Evolutionary conservation across 495 filamentous ascomycete genomes (phyloP).

Genomic region (Aspergillus ellipticus): DNA sequence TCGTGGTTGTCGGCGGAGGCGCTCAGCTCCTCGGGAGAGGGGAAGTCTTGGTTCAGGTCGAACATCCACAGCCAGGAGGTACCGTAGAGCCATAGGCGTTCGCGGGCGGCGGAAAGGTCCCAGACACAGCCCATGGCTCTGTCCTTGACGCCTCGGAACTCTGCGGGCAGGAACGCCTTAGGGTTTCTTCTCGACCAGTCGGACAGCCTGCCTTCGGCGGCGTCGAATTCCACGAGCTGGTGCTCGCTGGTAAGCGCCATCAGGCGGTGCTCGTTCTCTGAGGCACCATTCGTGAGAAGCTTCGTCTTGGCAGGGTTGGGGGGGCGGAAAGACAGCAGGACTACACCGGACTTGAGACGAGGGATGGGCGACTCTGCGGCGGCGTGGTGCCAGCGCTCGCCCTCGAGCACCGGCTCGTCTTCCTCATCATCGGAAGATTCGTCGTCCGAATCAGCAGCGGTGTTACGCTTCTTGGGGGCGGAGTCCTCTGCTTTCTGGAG

Average conservation of each 20-base stretch:
- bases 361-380: slow-evolving; percentile 69
- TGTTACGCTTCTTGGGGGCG: slow-evolving; percentile 24
- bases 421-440: slow-evolving; percentile 52
- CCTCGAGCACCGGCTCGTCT: slow-evolving; percentile 36
- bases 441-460: slow-evolving; percentile 40
- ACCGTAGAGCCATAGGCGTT: slow-evolving; percentile 84
- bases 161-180: slow-evolving; percentile 63
- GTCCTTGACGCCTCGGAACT: slow-evolving; percentile 68
- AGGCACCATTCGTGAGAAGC: slow-evolving; percentile 37
- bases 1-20: slow-evolving; percentile 21
- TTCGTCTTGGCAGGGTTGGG: slow-evolving; percentile 23
- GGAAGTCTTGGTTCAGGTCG: slow-evolving; percentile 71
- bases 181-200: slow-evolving; percentile 86
- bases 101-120: slow-evolving; percentile 57
- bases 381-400: slow-evolving; percentile 63
- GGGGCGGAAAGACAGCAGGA: slow-evolving; percentile 72
- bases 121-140: slow-evolving; percentile 80
- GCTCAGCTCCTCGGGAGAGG: slow-evolving; percentile 29
- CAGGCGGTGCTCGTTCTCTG: slow-evolving; percentile 53
- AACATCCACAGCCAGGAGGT: slow-evolving; percentile 89
- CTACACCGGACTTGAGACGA: slow-evolving; percentile 64
- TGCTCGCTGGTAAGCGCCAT: slow-evolving; percentile 72
- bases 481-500: slow-evolving; percentile 54
- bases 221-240: slow-evolving; percentile 72
- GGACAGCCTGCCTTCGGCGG: slow-evolving; percentile 66